Evolutionary conservation across 1,284 basidiomycete genomes (phyloP), one percentile per base, ranked within the genome.

Genomic region (Cutaneotrichosporon sp.): DNA sequence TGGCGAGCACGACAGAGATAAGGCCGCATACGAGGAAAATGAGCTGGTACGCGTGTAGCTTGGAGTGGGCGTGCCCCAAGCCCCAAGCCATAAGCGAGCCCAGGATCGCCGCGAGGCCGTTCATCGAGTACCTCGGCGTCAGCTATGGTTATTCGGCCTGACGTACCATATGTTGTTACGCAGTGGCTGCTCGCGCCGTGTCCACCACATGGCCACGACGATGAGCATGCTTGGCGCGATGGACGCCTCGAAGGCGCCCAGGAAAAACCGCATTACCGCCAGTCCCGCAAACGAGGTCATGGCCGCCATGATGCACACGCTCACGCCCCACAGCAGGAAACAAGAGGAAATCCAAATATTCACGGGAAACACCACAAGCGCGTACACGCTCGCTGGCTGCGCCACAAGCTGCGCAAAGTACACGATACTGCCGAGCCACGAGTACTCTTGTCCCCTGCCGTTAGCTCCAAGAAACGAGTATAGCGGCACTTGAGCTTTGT

Each of bases 11-110:
- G 14, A 66, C 43, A 1, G 58, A 64, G 54, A 67, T 63, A 2
- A 76, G 59, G 34, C 79, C 80, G 34, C 76, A 76, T 60, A 78
- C 78, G 20, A 80, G 63, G 64, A 80, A 80, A 48, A 80, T 79
- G 15, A 69, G 67, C 68, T 80, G 62, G 51, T 70, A 72, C 4
- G 62, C 51, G 46, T 63, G 42, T 9, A 72, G 52, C 5, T 18
- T 51, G 17, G 46, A 49, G 4, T 58, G 49, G 44, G 60, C 56
- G 44, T 70, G 63, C 4, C 62, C 66, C n/a, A 70, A 58, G 46
- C 68, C 69, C 55, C 67, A 71, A 5, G 63, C 40, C 20, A 72
- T 50, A 17, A 69, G 60, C 9, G 62, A 62, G 34, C 68, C 70
- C 18, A 42, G 22, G 35, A 53, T 48, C 2, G 39, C 33, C 1